Evolutionary conservation across 176 grass and related monocot species (phyloP), one percentile per base, ranked within the genome.

Genomic region (Melocanna baccifera): DNA sequence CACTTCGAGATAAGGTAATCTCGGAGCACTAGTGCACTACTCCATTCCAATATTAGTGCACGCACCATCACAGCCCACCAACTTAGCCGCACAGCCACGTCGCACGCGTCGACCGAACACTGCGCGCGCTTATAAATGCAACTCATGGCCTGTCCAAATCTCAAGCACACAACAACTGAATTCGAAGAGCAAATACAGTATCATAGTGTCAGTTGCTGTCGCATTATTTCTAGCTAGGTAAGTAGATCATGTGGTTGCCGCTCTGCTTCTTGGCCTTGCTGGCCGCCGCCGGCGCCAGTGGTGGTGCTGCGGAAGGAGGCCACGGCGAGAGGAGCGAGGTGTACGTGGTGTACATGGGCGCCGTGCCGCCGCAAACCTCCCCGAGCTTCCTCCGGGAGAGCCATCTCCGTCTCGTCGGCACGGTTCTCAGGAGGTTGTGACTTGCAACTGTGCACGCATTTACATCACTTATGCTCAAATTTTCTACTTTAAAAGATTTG

Each of bases 311-410:
- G 0, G 32, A 69, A 37, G 51, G 69, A 12, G n/a, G 13, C 42
- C 53, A n/a, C 0, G 75, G 64, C 19, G 84, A 82, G 42, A 51
- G 67, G 37, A 71, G 30, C 29, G 36, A 84, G 22, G 75, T 93
- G 80, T 97, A 97, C 71, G 82, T 97, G 29, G 91, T 97, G 67
- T 97, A 97, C 67, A 90, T 97, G 95, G 95, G 95, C 53, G 87
- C 92, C 36, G 86, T 85, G 12, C 82, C 95, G n/a, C 76, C 72
- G 22, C 82, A 80, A 20, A 75, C 92, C 22, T 84, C 85, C 8
- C 45, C 30, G 0, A 48, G 82, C 74, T 23, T 80, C 9, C 39
- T 94, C 72, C 78, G 20, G 7, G 76, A 89, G 68, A 98, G 22
- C 52, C 95, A 94, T 61, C 85, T 98, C 52, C 89, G 77, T 25